Base-by-base conservation (phyloP, 2,329 filamentous ascomycete genomes). In the Sporothrix variecibatus region DNA sequence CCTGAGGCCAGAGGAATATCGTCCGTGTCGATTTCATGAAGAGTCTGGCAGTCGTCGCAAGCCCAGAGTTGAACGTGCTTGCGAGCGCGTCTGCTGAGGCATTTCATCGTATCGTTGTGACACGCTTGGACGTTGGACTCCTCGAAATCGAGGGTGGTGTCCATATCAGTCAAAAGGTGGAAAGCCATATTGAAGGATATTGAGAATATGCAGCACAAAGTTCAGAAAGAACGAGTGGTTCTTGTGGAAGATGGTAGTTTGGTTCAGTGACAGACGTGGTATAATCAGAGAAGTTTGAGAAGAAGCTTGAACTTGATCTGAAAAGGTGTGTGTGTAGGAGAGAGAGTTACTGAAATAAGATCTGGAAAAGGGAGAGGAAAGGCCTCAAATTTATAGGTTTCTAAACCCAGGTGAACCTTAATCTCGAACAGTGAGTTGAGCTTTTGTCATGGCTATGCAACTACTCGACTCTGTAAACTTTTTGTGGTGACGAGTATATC, bases 1-100 rank as follows among this genome's bases (percentile, higher is more conserved):
- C 69, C 53, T n/a, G 17, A 2, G 2, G 53, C 23, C 51, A 71
- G 69, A 60, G 69, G 53, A 56, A 71, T 3, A 20, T 71, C 68
- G 11, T 46, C 38, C 34, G 38, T 56, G 34, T 60, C 23, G 34
- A 71, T 20, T 2, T 40, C 49, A 23, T 71, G 68, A 2, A 71
- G 51, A n/a, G 28, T n/a, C 51, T 71, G 51, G 68, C 68, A 71
- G 51, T n/a, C 20, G 3, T 58, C 51, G 38, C 68, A 71, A 5
- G 51, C 68, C 51, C 51, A 60, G 3, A 60, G 23, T 1, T 43
- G 38, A 7, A 26, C 23, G 26, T 46, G 38, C 34, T 62, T 60
- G 53, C 53, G 69, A 46, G 68, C 51, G 34, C 23, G 38, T 43
- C 51, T 60, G 69, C 12, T 20, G 23, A 71, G 69, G 8, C 49